phyloP scores from a whole-genome alignment of 1,139 yeast species.

The Blastobotrys illinoisensis region DNA sequence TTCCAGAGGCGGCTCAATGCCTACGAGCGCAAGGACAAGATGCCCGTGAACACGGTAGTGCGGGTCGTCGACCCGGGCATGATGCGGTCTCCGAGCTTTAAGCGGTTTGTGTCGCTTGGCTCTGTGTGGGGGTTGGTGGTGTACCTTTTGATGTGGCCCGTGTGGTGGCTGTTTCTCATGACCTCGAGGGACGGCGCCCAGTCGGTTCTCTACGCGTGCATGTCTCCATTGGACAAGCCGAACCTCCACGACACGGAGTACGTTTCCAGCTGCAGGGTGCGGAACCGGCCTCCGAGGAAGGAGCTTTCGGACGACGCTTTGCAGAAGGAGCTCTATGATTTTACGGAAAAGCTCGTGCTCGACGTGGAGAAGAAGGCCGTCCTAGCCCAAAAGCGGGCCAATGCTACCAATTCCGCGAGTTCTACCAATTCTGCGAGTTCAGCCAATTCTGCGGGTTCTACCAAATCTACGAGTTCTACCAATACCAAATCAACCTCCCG shows the following conservation, averaged over 20 bases:
- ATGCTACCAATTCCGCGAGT: no score
- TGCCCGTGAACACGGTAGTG: conserved; percentile 64
- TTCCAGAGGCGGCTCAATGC: conserved; percentile 58
- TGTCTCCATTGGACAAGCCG: conserved; percentile 59
- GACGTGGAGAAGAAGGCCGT: conserved; percentile 68
- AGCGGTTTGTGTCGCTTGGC: conserved; percentile 76
- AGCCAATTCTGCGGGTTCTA: no score
- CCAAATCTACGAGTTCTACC: no score
- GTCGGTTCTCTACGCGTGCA: conserved; percentile 60
- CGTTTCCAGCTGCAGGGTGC: conserved; percentile 64
- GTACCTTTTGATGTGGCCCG: conserved; percentile 68
- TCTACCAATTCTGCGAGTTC: no score
- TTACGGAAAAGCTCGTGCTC: conserved; percentile 53
- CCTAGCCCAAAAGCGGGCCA: conserved; percentile 31
- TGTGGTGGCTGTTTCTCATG: conserved; percentile 77
- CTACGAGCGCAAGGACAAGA: conserved; percentile 59
- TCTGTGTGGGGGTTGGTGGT: conserved; percentile 60
- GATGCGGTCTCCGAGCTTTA: conserved; percentile 80
- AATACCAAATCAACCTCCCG: not conserved
- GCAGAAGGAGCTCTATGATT: conserved; percentile 57
- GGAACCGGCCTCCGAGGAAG: conserved; percentile 48
- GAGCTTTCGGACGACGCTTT: conserved; percentile 60
- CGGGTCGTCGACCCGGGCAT: conserved; percentile 85
- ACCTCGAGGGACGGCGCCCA: conserved; percentile 76
- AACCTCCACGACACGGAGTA: conserved; percentile 59